A percentile compares a stretch with the other conserved stretches of the same genome.
Conservation (phyloP, 176 grass and related monocot species). For the Phoenix roebelenii region DNA sequence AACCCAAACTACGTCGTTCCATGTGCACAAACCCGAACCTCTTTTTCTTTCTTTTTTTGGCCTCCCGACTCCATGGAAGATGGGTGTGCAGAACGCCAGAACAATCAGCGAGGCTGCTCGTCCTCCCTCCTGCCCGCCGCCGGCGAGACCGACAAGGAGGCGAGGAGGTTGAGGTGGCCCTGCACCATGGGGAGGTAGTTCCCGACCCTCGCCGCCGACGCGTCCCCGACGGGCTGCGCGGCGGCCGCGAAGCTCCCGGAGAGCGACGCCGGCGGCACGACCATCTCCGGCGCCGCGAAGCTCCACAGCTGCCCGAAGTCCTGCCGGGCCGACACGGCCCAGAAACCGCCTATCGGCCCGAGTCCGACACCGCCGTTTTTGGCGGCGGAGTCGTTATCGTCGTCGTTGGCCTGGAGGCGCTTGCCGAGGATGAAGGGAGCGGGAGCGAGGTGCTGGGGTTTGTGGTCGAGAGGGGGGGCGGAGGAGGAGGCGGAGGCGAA, state of each 20-base stretch:
- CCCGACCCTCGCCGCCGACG: slow-evolving; percentile 73
- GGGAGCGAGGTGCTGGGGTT: slow-evolving; percentile 1
- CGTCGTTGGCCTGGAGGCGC: slow-evolving; percentile 33
- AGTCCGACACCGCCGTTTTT: not conserved
- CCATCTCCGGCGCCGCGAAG: slow-evolving; percentile 70
- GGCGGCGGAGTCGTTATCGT: slow-evolving; percentile 3
- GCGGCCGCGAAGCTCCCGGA: slow-evolving; percentile 8
- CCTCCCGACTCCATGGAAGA: too few relatives aligned
- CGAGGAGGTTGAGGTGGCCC: slow-evolving; percentile 88
- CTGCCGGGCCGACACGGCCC: slow-evolving; percentile 52
- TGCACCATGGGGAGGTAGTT: slow-evolving; percentile 85
- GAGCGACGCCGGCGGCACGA: slow-evolving; percentile 14
- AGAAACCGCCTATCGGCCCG: slow-evolving; percentile 35
- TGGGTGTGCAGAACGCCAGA: not conserved
- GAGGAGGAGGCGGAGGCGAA: slow-evolving; percentile 1
- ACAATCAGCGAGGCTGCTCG: slow-evolving; percentile 40
- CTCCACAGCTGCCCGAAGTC: slow-evolving; percentile 84
- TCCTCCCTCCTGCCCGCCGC: slow-evolving; percentile 33
- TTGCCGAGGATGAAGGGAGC: slow-evolving; percentile 78
- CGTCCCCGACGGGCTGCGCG: slow-evolving; percentile 41
- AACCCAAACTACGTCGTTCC: too few relatives aligned
- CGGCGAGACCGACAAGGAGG: slow-evolving; percentile 53
- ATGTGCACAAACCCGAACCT: too few relatives aligned
- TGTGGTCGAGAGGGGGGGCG: not conserved
- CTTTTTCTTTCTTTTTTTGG: too few relatives aligned